Percentiles rank a stretch among this genome's conserved stretches.
These are phyloP conservation scores for Sabuloglossum arenarium DNA, from an alignment of 495 filamentous ascomycete species.

Conservation along the genomic window DNA sequence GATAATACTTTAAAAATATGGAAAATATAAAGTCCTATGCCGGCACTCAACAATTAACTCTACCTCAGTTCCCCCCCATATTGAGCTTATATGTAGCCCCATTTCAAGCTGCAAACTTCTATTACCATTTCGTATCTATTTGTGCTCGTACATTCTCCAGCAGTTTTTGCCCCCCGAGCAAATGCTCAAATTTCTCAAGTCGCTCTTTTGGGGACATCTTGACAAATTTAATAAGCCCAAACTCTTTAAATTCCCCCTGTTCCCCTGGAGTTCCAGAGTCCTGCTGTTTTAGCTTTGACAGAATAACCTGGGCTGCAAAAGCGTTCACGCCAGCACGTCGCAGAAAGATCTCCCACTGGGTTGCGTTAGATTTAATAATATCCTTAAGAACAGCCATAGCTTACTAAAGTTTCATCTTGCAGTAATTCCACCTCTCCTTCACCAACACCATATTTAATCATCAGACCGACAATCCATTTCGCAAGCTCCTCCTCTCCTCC, in stretches of 20 bases:
- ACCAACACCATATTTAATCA: slow-evolving; percentile 18
- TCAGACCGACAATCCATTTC: slow-evolving; percentile 32
- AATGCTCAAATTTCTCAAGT: slow-evolving; percentile 14
- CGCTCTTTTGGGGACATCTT: slow-evolving; percentile 29
- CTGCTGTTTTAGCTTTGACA: slow-evolving; percentile 27
- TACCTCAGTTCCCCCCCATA: too few species aligned
- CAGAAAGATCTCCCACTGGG: slow-evolving; percentile 49
- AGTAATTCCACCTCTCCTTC: slow-evolving; percentile 10
- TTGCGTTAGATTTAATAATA: neutral
- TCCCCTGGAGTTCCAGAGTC: slow-evolving; percentile 1
- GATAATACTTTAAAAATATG: slow-evolving; percentile 51
- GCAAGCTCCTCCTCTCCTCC: slow-evolving; percentile 35
- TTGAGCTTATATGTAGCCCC: neutral
- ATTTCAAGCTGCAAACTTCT: neutral
- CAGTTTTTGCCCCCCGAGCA: slow-evolving; percentile 11
- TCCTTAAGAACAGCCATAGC: neutral
- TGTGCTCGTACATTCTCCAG: slow-evolving; percentile 7
- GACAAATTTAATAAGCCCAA: slow-evolving; percentile 36
- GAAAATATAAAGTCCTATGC: slow-evolving; percentile 15
- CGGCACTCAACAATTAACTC: neutral
- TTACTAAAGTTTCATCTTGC: slow-evolving; percentile 19
- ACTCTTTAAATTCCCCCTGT: neutral
- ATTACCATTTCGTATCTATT: slow-evolving; percentile 8
- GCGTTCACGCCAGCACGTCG: slow-evolving; percentile 57
- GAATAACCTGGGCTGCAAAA: slow-evolving; percentile 53